Conservation (phyloP, 1,284 basidiomycete species). For the Takashimella koratensis region DNA sequence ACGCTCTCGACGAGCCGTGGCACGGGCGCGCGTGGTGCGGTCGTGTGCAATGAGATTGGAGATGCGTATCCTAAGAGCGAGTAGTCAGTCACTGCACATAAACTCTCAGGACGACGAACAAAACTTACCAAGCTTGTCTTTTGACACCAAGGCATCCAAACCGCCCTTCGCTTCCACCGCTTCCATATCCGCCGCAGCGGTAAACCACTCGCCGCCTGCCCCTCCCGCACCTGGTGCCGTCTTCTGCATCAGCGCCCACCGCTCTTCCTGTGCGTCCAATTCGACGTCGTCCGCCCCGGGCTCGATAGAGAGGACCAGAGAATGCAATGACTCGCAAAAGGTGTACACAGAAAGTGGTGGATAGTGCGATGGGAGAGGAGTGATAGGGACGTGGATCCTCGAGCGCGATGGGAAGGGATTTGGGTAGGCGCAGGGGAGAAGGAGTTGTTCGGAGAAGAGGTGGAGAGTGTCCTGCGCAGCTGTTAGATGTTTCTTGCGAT, state of each 20-base stretch:
- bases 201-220: conserved; percentile 39
- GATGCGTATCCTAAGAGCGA: conserved; percentile 30
- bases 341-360: conserved; percentile 38
- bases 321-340: conserved; percentile 36
- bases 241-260: conserved; percentile 44
- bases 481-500: conserved; percentile 5
- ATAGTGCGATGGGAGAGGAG: conserved; percentile 37
- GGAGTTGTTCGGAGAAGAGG: conserved; percentile 36
- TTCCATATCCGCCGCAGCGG: conserved; percentile 28
- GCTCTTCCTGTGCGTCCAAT: conserved; percentile 11
- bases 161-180: conserved; percentile 20
- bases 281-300: conserved; percentile 12
- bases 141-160: not conserved
- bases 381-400: conserved; percentile 35
- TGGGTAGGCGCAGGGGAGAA: conserved; percentile 41
- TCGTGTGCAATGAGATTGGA: conserved; percentile 28
- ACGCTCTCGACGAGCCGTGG: conserved; percentile 28
- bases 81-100: conserved; percentile 5
- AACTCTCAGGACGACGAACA: not conserved
- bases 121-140: conserved; percentile 32
- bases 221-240: conserved; percentile 14
- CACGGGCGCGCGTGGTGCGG: conserved; percentile 9
- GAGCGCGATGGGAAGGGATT: conserved; percentile 39
- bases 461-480: conserved; percentile 33
- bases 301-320: conserved; percentile 32